Conservation (phyloP, 1,284 basidiomycete genomes). For the Cryptococcus deneoformans region DNA sequence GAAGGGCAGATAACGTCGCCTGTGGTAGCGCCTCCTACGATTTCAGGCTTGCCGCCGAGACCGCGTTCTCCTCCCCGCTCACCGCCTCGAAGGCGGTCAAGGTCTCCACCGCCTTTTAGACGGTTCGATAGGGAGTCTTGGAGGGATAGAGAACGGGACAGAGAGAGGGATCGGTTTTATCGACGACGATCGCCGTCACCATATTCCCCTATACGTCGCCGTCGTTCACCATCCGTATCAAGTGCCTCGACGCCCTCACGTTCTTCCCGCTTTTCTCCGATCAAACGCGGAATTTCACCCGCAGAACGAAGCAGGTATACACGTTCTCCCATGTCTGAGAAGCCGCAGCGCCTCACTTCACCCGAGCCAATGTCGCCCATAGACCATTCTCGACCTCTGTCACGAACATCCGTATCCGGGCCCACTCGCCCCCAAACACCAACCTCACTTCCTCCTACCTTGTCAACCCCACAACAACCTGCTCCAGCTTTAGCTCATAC, state of each 20-base stretch:
- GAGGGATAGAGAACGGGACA: constrained; percentile 18
- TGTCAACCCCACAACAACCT: neutral
- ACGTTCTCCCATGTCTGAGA: neutral
- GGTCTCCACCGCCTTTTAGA: constrained; percentile 16
- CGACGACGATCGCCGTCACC: constrained; percentile 14
- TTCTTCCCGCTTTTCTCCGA: constrained; percentile 13
- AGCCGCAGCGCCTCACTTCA: neutral
- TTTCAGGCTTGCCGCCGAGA: neutral
- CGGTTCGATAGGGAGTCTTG: constrained; percentile 14
- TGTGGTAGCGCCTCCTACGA: neutral
- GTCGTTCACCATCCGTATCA: constrained; percentile 13
- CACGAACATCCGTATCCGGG: constrained; percentile 1
- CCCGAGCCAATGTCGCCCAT: constrained; percentile 2
- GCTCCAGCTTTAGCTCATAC: neutral
- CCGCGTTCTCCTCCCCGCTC: constrained; percentile 15
- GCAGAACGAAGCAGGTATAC: neutral
- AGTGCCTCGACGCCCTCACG: constrained; percentile 11
- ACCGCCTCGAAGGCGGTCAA: constrained; percentile 10
- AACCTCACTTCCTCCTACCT: neutral
- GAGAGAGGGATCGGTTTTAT: constrained; percentile 6
- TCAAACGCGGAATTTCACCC: constrained; percentile 5
- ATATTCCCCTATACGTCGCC: constrained; percentile 7
- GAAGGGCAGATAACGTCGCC: constrained; percentile 43
- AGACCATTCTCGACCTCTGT: constrained; percentile 1
- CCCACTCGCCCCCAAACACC: neutral